Conservation (phyloP, 169 alveolate species). For the Cryptosporidium ubiquitum region DNA sequence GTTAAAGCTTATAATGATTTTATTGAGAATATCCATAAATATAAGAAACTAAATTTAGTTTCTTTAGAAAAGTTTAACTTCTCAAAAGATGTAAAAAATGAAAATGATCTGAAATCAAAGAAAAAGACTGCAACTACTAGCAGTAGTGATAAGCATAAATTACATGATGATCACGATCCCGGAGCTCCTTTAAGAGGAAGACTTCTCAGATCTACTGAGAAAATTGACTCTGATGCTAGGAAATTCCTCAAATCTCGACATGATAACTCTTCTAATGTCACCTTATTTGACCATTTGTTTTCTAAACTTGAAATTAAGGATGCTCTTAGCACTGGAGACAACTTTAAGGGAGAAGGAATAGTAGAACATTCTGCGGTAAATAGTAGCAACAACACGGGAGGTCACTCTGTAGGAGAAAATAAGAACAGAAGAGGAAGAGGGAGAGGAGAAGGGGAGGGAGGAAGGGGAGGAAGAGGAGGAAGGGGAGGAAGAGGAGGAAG, state of each 20-base stretch:
- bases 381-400: too few species aligned
- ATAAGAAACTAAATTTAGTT: background rate
- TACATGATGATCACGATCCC: conserved; percentile 35
- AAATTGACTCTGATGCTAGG: conserved; percentile 59
- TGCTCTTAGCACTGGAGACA: background rate
- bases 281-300: conserved; percentile 58
- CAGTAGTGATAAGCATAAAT: background rate
- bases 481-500: background rate
- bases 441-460: background rate
- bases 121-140: background rate
- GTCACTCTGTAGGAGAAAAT: too few species aligned
- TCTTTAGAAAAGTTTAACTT: conserved; percentile 17
- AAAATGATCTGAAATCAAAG: background rate
- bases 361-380: too few species aligned
- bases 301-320: conserved; percentile 34
- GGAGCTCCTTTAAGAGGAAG: conserved; percentile 62
- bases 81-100: background rate
- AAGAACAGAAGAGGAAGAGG: background rate
- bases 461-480: background rate
- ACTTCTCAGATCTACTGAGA: conserved; percentile 16
- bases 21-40: background rate
- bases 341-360: background rate
- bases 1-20: conserved; percentile 21
- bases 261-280: background rate
- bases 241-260: conserved; percentile 19